Conservation (phyloP, 352 stramenopile species). For the Globisporangium splendens region DNA sequence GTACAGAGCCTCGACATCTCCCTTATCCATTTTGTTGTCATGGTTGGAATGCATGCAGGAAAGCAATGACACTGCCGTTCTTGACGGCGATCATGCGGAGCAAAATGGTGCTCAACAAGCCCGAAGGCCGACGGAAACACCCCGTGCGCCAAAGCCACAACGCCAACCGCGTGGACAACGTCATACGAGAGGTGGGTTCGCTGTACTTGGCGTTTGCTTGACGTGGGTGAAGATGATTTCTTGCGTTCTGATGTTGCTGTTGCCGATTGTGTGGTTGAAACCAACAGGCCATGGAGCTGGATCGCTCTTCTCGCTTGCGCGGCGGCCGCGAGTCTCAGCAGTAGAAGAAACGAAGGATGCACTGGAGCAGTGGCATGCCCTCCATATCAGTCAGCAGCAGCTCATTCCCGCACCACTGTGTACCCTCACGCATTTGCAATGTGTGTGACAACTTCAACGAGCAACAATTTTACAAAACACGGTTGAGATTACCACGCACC, state of each 20-base stretch:
- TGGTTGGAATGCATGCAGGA: conserved; percentile 21
- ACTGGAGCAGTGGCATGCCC: too few relatives aligned
- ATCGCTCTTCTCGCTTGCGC: conserved; percentile 44
- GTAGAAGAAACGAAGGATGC: conserved; percentile 3
- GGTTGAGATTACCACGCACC: too few relatives aligned
- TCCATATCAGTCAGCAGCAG: too few relatives aligned
- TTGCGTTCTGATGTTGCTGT: not conserved
- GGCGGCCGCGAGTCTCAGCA: conserved; percentile 20
- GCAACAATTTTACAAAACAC: too few relatives aligned
- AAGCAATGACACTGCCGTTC: conserved; percentile 74
- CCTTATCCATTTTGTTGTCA: not conserved
- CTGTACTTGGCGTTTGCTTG: too few relatives aligned
- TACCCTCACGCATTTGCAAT: too few relatives aligned
- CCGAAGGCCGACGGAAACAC: conserved; percentile 56
- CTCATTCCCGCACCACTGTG: too few relatives aligned
- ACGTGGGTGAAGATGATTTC: too few relatives aligned
- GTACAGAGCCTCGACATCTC: not conserved
- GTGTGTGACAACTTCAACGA: too few relatives aligned
- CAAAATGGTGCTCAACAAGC: conserved; percentile 70
- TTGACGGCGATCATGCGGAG: conserved; percentile 58
- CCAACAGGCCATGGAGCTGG: conserved; percentile 60
- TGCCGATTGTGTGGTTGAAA: not conserved
- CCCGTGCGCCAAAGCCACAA: conserved; percentile 37
- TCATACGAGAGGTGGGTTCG: conserved; percentile 54
- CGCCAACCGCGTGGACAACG: conserved; percentile 54